Evolutionary conservation across 495 filamentous ascomycete species (phyloP), one percentile per base, ranked within the genome.

Genomic region (Penicillium malachiteum): DNA sequence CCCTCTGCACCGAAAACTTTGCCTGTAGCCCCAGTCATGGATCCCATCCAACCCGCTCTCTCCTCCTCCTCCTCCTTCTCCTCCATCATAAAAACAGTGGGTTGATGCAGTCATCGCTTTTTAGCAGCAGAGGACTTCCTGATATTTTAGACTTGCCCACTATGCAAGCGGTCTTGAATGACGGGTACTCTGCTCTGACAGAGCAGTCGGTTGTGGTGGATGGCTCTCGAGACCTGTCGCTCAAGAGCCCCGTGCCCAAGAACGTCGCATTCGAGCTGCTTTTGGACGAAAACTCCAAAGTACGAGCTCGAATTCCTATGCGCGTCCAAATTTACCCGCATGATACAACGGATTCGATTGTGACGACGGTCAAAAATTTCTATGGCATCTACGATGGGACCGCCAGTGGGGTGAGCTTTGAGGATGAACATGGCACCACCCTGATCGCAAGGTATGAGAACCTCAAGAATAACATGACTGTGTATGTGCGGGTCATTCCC

Each of bases 371-470:
- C 52, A 97, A 95, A 77, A 96, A 96, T 75, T 96, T 97, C 77
- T 96, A 94, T 69, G 94, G 92, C 38, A 82, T 97, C 60, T 94
- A 95, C 63, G 85, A 90, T 55, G 81, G 83, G 56, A 81, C 84
- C 59, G 80, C 84, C 58, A 83, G 83, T 67, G 88, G 90, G 54
- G 83, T 97, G 66, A 89, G 88, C 73, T 97, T 98, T 59, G 91
- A 97, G 69, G 92, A 97, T 73, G 81, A 87, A 40, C 71, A 89
- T 58, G 90, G 89, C 42, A 90, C 85, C 60, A 95, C 86, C 53
- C 83, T 98, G 64, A 97, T 98, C 68, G 90, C 94, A 46, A 84
- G 89, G 55, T 96, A 97, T 70, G 92, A 97, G 69, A 98, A 97
- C 73, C 87, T 98, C 58, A 78, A 77, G 57, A 84, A 96, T 75